Conservation (phyloP, 768 basidiomycete genomes). For the Tricholoma sp. region DNA sequence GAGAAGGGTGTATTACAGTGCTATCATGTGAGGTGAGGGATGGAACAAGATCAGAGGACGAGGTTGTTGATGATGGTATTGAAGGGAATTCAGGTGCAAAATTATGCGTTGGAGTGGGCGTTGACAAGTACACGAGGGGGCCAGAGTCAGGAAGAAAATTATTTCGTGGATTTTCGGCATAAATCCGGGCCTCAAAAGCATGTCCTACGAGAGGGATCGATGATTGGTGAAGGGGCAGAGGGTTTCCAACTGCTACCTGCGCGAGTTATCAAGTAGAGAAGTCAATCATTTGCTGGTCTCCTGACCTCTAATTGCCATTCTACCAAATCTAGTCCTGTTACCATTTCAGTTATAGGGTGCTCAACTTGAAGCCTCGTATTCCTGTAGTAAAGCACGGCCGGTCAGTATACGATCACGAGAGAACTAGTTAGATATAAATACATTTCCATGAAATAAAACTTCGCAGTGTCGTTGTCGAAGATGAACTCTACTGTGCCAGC, state of each 20-base stretch:
- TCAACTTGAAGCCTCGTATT: conserved; percentile 85
- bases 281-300: neutral
- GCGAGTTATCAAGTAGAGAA: neutral
- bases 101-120: conserved; percentile 65
- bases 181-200: conserved; percentile 92
- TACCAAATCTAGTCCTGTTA: conserved; percentile 90
- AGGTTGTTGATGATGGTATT: conserved; percentile 16
- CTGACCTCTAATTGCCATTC: conserved; percentile 88
- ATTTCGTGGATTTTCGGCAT: conserved; percentile 92
- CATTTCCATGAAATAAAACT: conserved; percentile 98
- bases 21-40: conserved; percentile 24
- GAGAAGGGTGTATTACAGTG: conserved; percentile 43
- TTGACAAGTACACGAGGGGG: conserved; percentile 71
- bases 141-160: conserved; percentile 93
- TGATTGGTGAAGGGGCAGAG: conserved; percentile 71
- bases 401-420: neutral
- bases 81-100: conserved; percentile 50
- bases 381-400: conserved; percentile 33
- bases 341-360: conserved; percentile 93
- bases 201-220: conserved; percentile 86
- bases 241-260: conserved; percentile 85
- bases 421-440: conserved; percentile 25
- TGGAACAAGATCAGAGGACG: conserved; percentile 23
- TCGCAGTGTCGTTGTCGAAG: conserved; percentile 83
- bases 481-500: conserved; percentile 97